Evolutionary conservation across 352 stramenopile genomes (phyloP), one percentile per base, ranked within the genome.

Genomic region (Phytophthora sp.): DNA sequence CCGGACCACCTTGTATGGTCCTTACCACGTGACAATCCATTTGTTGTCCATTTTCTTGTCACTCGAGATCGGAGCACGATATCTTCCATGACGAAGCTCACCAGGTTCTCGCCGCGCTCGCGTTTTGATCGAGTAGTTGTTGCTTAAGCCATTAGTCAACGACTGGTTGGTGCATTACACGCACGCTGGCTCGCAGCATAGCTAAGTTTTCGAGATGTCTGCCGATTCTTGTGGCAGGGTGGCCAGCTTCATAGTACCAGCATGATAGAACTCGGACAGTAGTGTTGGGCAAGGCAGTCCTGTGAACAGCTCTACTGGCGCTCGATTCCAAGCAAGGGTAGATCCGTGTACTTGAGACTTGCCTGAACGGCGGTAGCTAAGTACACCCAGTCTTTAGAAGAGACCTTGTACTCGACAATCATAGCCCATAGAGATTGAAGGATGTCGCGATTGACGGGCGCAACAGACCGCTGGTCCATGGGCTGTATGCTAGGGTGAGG

Each of bases 401-500:
- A 16, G 15, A 78, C 21, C 13, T 66, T 68, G 47, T 66, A 71
- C 39, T 73, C 53, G 1, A 63, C 27, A 20, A 73, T 53, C 47
- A 76, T 56, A 7, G 61, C 57, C 11, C 54, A 23, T 4, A 76
- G 8, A 4, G 74, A 66, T 66, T 82, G 68, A 3, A 82, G 18
- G 9, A 71, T 54, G 42, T 77, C 66, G 11, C 56, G 50, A 9
- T 78, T 80, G 20, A 69, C 47, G 0, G 71, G 44, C 20, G 71
- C 67, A 0, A 78, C 47, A 4, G 68, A 66, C 61, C 70, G 39
- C 74, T 79, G 2, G 67, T 55, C 64, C 71, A 83, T 7, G 71
- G 75, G 26, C 57, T 62, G 50, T 74, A 77, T 2, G 65, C 63
- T 12, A 63, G 26, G 13, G 51, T 66, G 46, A 82, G 71, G 7